phyloP scores from a whole-genome alignment of 1,284 basidiomycete genomes.

The Ustilago crameri region DNA sequence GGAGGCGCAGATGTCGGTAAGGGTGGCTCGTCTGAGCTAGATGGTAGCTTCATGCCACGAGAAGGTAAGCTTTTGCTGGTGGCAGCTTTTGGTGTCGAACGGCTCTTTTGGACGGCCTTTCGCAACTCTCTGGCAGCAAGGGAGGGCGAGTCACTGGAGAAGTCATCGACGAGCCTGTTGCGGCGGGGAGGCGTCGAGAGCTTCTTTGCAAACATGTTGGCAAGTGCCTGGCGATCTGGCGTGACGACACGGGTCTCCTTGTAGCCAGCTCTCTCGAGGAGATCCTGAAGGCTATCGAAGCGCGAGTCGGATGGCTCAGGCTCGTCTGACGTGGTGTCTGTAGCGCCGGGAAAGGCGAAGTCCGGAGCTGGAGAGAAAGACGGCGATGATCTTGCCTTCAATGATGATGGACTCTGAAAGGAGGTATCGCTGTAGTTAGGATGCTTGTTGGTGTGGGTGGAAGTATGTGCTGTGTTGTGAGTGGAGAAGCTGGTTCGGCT shows the following conservation, averaged over 20 bases:
- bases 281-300: slow-evolving; percentile 63
- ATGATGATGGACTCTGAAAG: neutral
- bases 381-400: neutral
- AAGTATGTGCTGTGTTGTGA: neutral
- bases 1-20: slow-evolving; percentile 9
- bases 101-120: slow-evolving; percentile 20
- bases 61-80: slow-evolving; percentile 42
- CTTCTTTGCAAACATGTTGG: slow-evolving; percentile 38
- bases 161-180: slow-evolving; percentile 31
- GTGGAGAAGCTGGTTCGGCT: slow-evolving; percentile 5
- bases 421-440: neutral
- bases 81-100: slow-evolving; percentile 15
- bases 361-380: neutral
- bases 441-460: neutral
- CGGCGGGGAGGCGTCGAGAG: slow-evolving; percentile 23
- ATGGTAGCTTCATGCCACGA: slow-evolving; percentile 16
- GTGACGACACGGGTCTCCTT: slow-evolving; percentile 66
- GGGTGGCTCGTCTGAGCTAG: slow-evolving; percentile 4
- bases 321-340: neutral
- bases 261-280: slow-evolving; percentile 64
- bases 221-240: slow-evolving; percentile 39
- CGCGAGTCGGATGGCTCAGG: slow-evolving; percentile 15
- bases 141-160: slow-evolving; percentile 37
- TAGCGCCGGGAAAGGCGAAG: neutral
- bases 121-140: slow-evolving; percentile 34